Evolutionary conservation across 441 rosid species (phyloP), one percentile per base, ranked within the genome.

Genomic region (Biscutella laevigata): DNA sequence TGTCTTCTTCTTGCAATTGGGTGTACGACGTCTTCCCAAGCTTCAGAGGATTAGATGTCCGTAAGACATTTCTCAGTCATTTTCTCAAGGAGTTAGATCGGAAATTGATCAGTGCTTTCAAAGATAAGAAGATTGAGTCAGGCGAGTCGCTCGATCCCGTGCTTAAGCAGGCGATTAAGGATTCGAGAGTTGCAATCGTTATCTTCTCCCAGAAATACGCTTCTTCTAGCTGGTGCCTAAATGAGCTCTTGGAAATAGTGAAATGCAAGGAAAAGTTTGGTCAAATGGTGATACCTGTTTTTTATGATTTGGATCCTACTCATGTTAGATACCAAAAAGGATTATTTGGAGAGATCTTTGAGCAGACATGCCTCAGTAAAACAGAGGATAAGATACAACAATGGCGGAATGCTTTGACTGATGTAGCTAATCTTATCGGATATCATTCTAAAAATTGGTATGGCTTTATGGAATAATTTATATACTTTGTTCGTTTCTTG

Each of bases 31-130:
- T 54, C 1, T 54, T 55, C 19, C 30, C 30, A 0, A 55, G 50
- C 40, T 40, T 55, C 10, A 37, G 64, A 0, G 64, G 64, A 1
- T 22, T 29, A 55, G 60, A 55, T 0, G 22, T 55, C 4, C 61
- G 50, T 0, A 0, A 0, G 9, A 21, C 1, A 0, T 55, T 29
- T 4, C 28, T 39, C 20, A 27, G 48, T 12, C 38, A 39, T 1
- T 11, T 54, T 11, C 28, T 27, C 0, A 19, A 4, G 9, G 48
- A 28, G 27, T 9, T 55, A 0, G 50, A 38, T 2, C 1, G 57
- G 28, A 67, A 59, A 29, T 1, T 2, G 0, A 41, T 55, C 10
- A 13, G 0, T 0, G 4, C 21, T 41, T 55, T 40, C 30, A 55
- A 19, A 40, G 50, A 55, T 22, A 4, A 11, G 0, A 4, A 40